Base-by-base conservation (phyloP, 495 filamentous ascomycete genomes). In the Penicillium cataractarum region DNA sequence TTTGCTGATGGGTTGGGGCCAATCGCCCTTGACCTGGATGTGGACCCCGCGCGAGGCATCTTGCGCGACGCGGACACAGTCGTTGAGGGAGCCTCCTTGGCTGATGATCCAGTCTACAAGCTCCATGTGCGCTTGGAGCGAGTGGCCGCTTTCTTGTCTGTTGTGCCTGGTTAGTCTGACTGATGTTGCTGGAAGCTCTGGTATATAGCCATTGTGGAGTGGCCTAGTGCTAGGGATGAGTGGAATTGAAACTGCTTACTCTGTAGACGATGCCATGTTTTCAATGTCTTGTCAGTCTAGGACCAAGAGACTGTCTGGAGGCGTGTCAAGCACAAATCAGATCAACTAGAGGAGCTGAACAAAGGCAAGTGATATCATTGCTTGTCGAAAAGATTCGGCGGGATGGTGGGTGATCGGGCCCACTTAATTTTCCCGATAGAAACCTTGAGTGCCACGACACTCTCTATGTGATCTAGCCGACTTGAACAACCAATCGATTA, bases 21-120 rank as follows among this genome's bases (percentile, higher is more conserved):
- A 66, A 56, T 70, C 68, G 49, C 63, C 60, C 46, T 67, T 72
- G 46, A 81, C 80, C 64, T 80, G 76, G 15, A 81, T 66, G 65
- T 85, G 79, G 5, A 83, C 76, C 49, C 82, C 83, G 31, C 74
- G 74, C n/a, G 64, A 55, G 29, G 70, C 68, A 61, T 82, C 74
- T 31, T 76, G 63, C 26, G 74, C 73, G 27, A 85, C 70, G 29
- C 77, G 67, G 5, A 82, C 74, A 58, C 64, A 68, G 29, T 78
- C 72, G 58, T 80, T 71, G 40, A 83, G 67, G 12, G 70, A 67
- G 48, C 81, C 83, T 13, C 77, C 79, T 61, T 83, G 60, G 8
- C 58, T 59, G 48, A 57, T 49, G 46, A 82, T 71, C 83, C 83
- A 85, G 57, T 76, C 37, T 27, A 77, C 61, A 21, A 82, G 75